Evolutionary conservation across 352 stramenopile genomes (phyloP).

Genomic region (Pythium guiyangense): DNA sequence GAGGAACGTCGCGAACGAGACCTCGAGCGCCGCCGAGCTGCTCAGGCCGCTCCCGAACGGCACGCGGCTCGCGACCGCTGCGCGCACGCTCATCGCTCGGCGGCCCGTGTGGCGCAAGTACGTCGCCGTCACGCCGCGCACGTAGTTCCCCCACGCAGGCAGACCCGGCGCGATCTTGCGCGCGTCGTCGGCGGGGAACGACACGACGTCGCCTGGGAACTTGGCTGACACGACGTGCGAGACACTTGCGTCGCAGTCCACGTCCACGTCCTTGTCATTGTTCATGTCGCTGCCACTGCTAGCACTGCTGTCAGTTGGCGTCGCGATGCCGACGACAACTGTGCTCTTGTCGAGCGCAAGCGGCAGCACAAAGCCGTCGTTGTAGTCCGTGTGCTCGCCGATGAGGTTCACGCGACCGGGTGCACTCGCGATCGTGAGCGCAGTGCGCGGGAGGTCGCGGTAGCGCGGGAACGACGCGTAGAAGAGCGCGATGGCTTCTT

Average conservation of each 20-base stretch:
- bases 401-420: conserved; percentile 97
- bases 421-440: conserved; percentile 61
- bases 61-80: conserved; percentile 88
- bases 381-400: conserved; percentile 96
- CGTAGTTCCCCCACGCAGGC: conserved; percentile 91
- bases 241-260: conserved; percentile 17
- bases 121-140: conserved; percentile 90
- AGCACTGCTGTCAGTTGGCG: not conserved
- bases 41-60: conserved; percentile 92
- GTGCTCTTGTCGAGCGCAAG: conserved; percentile 90
- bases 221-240: conserved; percentile 55
- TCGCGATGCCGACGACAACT: conserved; percentile 64
- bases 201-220: conserved; percentile 39
- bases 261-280: not conserved
- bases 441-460: conserved; percentile 25
- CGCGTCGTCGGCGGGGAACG: conserved; percentile 45
- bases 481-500: conserved; percentile 59
- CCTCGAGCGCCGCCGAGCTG: conserved; percentile 91
- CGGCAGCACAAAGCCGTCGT: conserved; percentile 95
- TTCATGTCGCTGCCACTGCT: conserved; percentile 1
- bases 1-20: conserved; percentile 90
- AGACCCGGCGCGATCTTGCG: conserved; percentile 44
- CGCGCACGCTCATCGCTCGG: conserved; percentile 63
- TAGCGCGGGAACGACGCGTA: conserved; percentile 45
- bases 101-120: conserved; percentile 71